Evolutionary conservation across 192 early-diverging fungal species (phyloP), one percentile per base, ranked within the genome.

Genomic region (Coemansia sp.): DNA sequence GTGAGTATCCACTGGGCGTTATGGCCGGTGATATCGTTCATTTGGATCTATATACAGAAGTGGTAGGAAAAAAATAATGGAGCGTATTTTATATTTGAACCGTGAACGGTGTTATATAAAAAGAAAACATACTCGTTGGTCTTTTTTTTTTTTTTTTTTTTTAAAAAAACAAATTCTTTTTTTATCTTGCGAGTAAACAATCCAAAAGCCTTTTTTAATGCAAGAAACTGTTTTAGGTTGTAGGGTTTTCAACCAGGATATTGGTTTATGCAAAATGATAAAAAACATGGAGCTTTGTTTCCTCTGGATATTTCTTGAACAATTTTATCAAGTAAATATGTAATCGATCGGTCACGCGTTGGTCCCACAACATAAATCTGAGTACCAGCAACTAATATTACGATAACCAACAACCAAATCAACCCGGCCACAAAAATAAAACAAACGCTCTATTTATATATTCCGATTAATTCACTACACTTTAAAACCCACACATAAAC

Each of bases 1-100:
- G 54, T 51, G 10, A 49, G 69, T 25, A 61, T 62, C 0, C 60
- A 36, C 4, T 45, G 12, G 5, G 65, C 67, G 25, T 76, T 56
- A 30, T 76, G 75, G 4, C 51, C 49, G 7, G 68, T 55, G 5
- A 71, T 18, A 48, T 64, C 49, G 20, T 76, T 76, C 75, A 76
- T 76, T 42, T 25, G 22, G 22, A 32, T 57, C 31, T n/a, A 5
- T 31, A 32, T 57, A 30, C 11, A 20, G 1, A 57, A 57, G 33
- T 10, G 31, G 25, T 16, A 25, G 5, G 5, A 54, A 11, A 54
- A 54, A 54, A 25, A 8, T 54, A 54, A 25, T 54, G 18, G 5
- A 14, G 25, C 18, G 7, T 25, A 22, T 22, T 54, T 54, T 54
- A 5, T 54, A 22, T 7, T 6, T 3, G 48, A 17, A 17, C 5